Conservation (phyloP, 257 asterid genomes). For the Coffea canephora region DNA sequence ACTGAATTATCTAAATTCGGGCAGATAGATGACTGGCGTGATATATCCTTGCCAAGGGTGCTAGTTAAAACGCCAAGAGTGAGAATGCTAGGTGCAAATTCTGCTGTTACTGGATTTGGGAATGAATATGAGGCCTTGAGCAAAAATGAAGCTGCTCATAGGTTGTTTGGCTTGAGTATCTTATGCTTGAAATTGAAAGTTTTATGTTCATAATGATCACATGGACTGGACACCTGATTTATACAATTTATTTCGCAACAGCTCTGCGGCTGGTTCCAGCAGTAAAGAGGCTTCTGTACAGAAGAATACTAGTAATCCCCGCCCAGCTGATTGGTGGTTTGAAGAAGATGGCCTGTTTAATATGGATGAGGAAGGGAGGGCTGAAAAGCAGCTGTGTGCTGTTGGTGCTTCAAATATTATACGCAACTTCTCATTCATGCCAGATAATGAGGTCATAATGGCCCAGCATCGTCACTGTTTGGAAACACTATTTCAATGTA, state of each 20-base stretch:
- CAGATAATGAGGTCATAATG: constrained; percentile 94
- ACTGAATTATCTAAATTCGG: constrained; percentile 1
- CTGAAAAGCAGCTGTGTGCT: constrained; percentile 89
- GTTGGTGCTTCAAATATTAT: constrained; percentile 91
- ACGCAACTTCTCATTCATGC: constrained; percentile 95
- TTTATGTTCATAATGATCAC: constrained; percentile 11
- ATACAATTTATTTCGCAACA: constrained; percentile 23
- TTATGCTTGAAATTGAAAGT: background rate
- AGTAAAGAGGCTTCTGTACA: constrained; percentile 58
- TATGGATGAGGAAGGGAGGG: constrained; percentile 85
- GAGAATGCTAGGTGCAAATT: constrained; percentile 67
- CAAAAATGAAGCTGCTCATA: constrained; percentile 57
- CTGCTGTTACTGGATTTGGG: constrained; percentile 88
- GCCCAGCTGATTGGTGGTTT: constrained; percentile 90
- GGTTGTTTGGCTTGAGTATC: constrained; percentile 34
- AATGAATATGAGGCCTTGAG: constrained; percentile 62
- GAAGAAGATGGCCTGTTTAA: constrained; percentile 97
- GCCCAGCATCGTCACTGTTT: constrained; percentile 93
- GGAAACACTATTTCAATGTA: constrained; percentile 86
- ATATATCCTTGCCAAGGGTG: constrained; percentile 83
- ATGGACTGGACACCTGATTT: constrained; percentile 6
- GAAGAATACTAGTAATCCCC: constrained; percentile 45
- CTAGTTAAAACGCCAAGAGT: constrained; percentile 70
- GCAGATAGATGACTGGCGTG: constrained; percentile 99
- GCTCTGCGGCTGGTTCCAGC: constrained; percentile 57